phyloP scores from a whole-genome alignment of 768 basidiomycete genomes.

The Mycena pura region DNA sequence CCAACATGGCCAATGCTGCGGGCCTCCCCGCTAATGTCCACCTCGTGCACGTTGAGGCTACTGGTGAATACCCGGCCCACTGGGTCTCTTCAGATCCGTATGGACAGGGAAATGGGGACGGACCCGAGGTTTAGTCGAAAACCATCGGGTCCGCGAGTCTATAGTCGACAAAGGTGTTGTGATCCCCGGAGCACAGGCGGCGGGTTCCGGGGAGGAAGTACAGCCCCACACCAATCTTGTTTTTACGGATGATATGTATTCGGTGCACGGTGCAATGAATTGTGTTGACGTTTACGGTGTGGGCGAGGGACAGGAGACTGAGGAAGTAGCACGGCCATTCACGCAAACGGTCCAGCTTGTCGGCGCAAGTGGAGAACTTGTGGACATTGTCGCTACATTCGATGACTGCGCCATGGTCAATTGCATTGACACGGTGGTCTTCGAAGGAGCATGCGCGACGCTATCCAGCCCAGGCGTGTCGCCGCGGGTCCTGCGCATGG shows the following conservation, averaged over 20 bases:
- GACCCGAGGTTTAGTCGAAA: constrained; percentile 12
- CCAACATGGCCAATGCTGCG: constrained; percentile 1
- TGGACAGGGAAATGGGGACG: constrained; percentile 11
- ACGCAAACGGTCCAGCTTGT: not conserved
- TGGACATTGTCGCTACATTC: not conserved
- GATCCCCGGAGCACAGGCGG: constrained; percentile 3
- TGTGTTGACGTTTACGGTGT: constrained; percentile 6
- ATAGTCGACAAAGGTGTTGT: not conserved
- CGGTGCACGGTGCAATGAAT: not conserved
- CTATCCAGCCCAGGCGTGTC: not conserved
- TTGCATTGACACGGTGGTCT: not conserved
- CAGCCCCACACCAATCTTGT: constrained; percentile 4
- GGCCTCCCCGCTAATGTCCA: not conserved
- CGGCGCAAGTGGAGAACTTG: not conserved
- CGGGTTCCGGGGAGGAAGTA: constrained; percentile 1
- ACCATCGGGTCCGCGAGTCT: constrained; percentile 3
- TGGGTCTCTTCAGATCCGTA: not conserved
- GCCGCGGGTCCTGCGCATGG: constrained; percentile 34
- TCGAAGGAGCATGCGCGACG: not conserved
- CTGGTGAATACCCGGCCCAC: not conserved
- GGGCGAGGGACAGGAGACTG: not conserved
- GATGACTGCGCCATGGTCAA: constrained; percentile 19
- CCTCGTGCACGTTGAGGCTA: constrained; percentile 3
- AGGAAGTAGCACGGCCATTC: not conserved
- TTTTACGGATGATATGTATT: constrained; percentile 3